Conservation (phyloP, 2,329 filamentous ascomycete species). For the Tolypocladium cylindrosporum region DNA sequence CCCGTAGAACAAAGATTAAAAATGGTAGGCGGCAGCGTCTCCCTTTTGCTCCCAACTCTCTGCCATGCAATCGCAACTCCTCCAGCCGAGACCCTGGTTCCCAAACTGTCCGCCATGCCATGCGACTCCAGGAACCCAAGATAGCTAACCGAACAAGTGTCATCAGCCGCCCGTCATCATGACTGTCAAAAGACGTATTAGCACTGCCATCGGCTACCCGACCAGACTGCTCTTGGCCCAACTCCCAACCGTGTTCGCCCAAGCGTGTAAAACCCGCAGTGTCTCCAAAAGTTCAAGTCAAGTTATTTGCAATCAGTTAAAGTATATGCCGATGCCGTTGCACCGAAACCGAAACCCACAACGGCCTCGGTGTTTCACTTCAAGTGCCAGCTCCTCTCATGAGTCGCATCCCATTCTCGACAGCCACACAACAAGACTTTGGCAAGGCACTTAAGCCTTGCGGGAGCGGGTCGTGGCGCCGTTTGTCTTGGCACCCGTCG, state of each 20-base stretch:
- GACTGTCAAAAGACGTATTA: slow-evolving; percentile 17
- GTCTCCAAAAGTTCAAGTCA: slow-evolving; percentile 5
- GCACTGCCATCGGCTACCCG: slow-evolving; percentile 2
- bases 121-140: slow-evolving; percentile 6
- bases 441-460: slow-evolving; percentile 40
- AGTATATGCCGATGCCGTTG: neutral
- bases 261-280: neutral
- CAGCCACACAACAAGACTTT: neutral
- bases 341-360: neutral
- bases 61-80: slow-evolving; percentile 3
- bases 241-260: slow-evolving; percentile 1
- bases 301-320: neutral
- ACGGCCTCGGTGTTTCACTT: neutral
- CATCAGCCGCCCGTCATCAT: slow-evolving; percentile 20
- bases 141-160: slow-evolving; percentile 14
- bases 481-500: slow-evolving; percentile 44
- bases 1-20: slow-evolving; percentile 6
- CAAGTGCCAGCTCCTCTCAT: neutral
- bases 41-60: slow-evolving; percentile 2
- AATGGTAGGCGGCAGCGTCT: slow-evolving; percentile 1
- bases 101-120: slow-evolving; percentile 4
- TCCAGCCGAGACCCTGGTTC: slow-evolving; percentile 2
- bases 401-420: neutral
- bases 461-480: slow-evolving; percentile 56
- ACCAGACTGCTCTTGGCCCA: slow-evolving; percentile 8